Evolutionary conservation across 148 eudicot genomes (phyloP), one percentile per base, ranked within the genome.

Genomic region (Rhododendron vialii): DNA sequence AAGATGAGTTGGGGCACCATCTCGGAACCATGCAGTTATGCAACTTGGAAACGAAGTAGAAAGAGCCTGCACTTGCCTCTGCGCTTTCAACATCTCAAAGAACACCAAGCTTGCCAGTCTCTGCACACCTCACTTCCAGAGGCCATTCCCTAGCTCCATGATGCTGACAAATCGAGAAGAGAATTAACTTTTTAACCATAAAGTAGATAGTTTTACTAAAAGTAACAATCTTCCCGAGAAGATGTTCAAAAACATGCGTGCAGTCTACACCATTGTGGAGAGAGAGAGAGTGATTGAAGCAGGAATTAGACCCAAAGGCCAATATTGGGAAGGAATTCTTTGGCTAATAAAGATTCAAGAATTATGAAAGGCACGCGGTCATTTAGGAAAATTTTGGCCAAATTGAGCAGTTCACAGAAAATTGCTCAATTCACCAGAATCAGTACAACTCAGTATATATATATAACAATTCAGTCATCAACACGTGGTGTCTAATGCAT

Each of bases 101-200:
- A 92, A 94, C 30, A 61, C 67, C 26, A 61, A 53, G 57, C 13
- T 69, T 26, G 11, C 71, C 11, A 63, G n/a, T 61, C 24, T 59
- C 65, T 24, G 26, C 69, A 61, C 69, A 61, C 10, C 9, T 61
- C 93, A 85, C 95, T 94, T 96, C 98, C 59, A 93, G 61, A 67
- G 91, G 51, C 96, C 95, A 93, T 86, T 97, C 98, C n/a, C 98
- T 98, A 81, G 96, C 99, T 84, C 99, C 99, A 91, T 98, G 94
- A 57, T 94, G 95, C 84, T 94, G 89, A 84, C 98, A 97, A 84
- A 95, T 95, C 95, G 93, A 90, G 84, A 88, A 86, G 38, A 84
- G n/a, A 35, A 38, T 15, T 71, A 33, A 36, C 38, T 36, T n/a
- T 0, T 74, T 74, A 48, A 74, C 65, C 80, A 84, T 84, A 47